A percentile compares a stretch with the other conserved stretches of the same genome.
Conservation (phyloP, 768 basidiomycete genomes). For the Scleroderma bovista region DNA sequence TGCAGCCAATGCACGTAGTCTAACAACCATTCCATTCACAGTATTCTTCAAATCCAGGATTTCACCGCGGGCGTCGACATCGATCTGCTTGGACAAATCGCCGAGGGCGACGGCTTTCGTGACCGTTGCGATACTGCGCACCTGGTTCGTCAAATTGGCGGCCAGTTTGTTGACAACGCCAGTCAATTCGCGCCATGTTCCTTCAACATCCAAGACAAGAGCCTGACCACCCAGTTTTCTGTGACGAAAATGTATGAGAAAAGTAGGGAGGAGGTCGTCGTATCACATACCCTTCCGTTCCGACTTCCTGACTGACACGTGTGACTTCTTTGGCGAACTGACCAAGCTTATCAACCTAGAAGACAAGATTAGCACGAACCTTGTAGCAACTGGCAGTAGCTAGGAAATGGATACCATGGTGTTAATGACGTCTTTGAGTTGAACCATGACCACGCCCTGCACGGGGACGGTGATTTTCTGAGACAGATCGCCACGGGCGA, state of each 20-base stretch:
- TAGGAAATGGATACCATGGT: constrained; percentile 41
- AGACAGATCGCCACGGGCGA: constrained; percentile 68
- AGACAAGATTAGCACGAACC: constrained; percentile 8
- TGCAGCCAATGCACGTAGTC: constrained; percentile 60
- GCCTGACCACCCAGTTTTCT: constrained; percentile 84
- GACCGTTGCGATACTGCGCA: constrained; percentile 54
- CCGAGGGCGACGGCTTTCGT: constrained; percentile 80
- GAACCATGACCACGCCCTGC: constrained; percentile 74
- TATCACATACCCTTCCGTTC: constrained; percentile 60
- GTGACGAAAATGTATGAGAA: constrained; percentile 25
- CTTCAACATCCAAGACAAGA: constrained; percentile 81
- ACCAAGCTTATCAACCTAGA: constrained; percentile 65
- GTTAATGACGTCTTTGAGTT: constrained; percentile 76
- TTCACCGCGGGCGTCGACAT: constrained; percentile 87
- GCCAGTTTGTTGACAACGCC: constrained; percentile 80
- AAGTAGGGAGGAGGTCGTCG: constrained; percentile 26
- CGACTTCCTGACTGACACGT: constrained; percentile 79
- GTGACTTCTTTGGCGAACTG: constrained; percentile 92
- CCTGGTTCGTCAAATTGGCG: constrained; percentile 63
- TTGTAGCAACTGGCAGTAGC: constrained; percentile 1
- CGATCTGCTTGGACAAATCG: constrained; percentile 85
- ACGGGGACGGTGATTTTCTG: constrained; percentile 78
- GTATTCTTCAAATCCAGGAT: constrained; percentile 75
- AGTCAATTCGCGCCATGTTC: constrained; percentile 83
- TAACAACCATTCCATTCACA: constrained; percentile 48